Evolutionary conservation across 495 filamentous ascomycete species (phyloP), one percentile per base, ranked within the genome.

Genomic region (Neurospora sublineolata): DNA sequence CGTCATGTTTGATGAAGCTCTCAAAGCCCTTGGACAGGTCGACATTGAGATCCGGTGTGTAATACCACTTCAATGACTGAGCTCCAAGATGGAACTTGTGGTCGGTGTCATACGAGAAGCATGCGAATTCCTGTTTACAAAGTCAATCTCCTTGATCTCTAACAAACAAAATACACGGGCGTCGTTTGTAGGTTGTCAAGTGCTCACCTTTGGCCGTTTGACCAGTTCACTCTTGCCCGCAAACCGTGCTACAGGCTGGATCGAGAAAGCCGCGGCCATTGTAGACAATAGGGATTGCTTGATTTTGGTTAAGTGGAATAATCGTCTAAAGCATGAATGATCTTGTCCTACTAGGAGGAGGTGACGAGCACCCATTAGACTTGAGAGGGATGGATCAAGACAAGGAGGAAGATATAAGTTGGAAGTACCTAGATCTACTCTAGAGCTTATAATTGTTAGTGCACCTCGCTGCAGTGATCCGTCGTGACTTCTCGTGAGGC

Each of bases 21-120:
- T 93, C 89, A 77, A 91, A 97, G 14, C 95, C 95, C 11, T 83
- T 80, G 27, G 89, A 93, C 46, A 99, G 83, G 79, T 94, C 88
- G 14, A 87, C 85, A 23, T 88, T 87, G 5, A 97, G 80, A 36
- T 78, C 78, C 0, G 96, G 91, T 12, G 92, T 88, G 76, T 97
- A 96, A 80, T 97, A 99, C 81, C 94, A 97, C 67, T 87, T 86
- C 44, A 99, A 75, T 1, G 93, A 94, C 14, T 89, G 88, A 52
- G 92, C 89, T 64, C 92, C 93, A 12, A 91, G 86, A 68, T 83
- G 89, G 76, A 92, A 93, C n/a, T 85, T 75, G 79, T 91, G 96
- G 14, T 93, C 79, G 12, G 92, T 84, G 81, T 97, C 93, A 80
- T 93, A 97, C 1, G 94, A 98, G 79, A 97, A 99, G 78, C 83